A percentile compares a stretch with the other conserved stretches of the same genome.
Evolutionary conservation across 176 grass and related monocot genomes (phyloP).

Genomic region (Musa schizocarpa): DNA sequence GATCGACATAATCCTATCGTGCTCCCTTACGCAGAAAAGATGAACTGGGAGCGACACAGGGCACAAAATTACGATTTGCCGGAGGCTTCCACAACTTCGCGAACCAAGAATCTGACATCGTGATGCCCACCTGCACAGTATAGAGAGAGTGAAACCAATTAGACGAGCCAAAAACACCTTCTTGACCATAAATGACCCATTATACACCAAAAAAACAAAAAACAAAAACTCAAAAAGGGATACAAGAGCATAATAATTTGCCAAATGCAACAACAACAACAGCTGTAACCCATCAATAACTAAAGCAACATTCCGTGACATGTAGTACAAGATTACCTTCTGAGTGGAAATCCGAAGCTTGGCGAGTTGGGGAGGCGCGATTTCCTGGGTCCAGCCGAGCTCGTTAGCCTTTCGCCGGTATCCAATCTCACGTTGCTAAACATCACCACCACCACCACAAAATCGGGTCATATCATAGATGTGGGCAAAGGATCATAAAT

Average conservation of each 20-base stretch:
- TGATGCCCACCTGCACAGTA: constrained; percentile 33
- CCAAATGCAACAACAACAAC: no score
- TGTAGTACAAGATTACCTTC: constrained; percentile 38
- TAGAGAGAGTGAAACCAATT: constrained; percentile 28
- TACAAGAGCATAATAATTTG: background rate
- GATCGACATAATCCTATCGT: background rate
- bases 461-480: background rate
- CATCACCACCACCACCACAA: background rate
- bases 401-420: constrained; percentile 24
- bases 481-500: background rate
- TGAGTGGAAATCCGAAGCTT: constrained; percentile 31
- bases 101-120: constrained; percentile 1
- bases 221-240: background rate
- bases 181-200: background rate
- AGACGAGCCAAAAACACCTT: background rate
- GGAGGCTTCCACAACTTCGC: constrained; percentile 59
- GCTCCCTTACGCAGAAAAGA: constrained; percentile 39
- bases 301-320: background rate
- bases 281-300: background rate
- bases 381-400: constrained; percentile 68
- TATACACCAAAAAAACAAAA: background rate
- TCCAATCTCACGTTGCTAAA: constrained; percentile 40
- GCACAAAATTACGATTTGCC: constrained; percentile 43
- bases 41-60: constrained; percentile 41
- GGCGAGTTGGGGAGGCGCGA: constrained; percentile 61